phyloP scores from a whole-genome alignment of 2,329 filamentous ascomycete genomes.

The Chaetomium globosum region DNA sequence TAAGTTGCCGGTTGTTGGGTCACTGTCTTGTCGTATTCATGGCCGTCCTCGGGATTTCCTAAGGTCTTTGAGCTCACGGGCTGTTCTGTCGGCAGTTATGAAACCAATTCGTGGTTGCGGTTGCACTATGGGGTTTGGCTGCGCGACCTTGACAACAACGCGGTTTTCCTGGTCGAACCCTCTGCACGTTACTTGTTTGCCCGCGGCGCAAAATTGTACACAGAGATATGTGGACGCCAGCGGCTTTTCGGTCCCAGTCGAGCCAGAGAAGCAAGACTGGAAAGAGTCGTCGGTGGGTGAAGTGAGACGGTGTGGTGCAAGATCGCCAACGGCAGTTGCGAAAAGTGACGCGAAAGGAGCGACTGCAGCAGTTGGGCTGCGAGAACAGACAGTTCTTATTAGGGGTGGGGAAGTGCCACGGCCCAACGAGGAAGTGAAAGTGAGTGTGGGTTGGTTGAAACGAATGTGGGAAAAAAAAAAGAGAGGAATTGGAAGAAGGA shows the following conservation, averaged over 20 bases:
- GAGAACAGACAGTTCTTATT: constrained; percentile 6
- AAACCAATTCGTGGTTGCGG: background rate
- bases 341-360: constrained; percentile 24
- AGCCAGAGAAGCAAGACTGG: constrained; percentile 14
- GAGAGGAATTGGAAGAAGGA: constrained; percentile 28
- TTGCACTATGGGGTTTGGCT: background rate
- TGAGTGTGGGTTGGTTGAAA: constrained; percentile 25
- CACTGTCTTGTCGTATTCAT: constrained; percentile 34
- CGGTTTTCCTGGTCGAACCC: too few relatives aligned
- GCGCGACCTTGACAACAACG: too few relatives aligned
- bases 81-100: background rate
- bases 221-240: constrained; percentile 8
- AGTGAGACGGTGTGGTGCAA: constrained; percentile 28
- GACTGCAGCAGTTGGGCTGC: constrained; percentile 16
- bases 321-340: constrained; percentile 23
- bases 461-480: constrained; percentile 35
- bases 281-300: constrained; percentile 7
- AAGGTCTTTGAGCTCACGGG: constrained; percentile 20
- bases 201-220: background rate
- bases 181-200: constrained; percentile 1
- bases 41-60: constrained; percentile 29
- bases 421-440: constrained; percentile 6
- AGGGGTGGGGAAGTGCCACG: constrained; percentile 13
- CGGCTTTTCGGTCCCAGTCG: constrained; percentile 18
- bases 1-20: constrained; percentile 25